phyloP scores from a whole-genome alignment of 2,329 filamentous ascomycete species.

The Elsinoe necatrix region DNA sequence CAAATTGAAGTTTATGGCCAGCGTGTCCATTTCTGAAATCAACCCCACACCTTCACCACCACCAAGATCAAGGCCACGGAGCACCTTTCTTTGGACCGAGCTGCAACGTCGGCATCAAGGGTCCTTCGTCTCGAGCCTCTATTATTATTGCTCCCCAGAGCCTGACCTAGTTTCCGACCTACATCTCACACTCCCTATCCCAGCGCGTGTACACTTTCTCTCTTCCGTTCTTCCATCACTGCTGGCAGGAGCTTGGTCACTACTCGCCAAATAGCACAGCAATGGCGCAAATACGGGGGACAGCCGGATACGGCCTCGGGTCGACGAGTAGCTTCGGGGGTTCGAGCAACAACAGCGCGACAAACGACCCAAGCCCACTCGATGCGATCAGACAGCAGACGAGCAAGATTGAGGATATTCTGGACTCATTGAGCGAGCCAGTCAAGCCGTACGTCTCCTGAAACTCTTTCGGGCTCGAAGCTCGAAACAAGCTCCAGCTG shows the following conservation, averaged over 20 bases:
- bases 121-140: not conserved
- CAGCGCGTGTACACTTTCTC: not conserved
- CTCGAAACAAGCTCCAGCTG: constrained; percentile 22
- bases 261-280: constrained; percentile 17
- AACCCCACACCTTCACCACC: not conserved
- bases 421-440: constrained; percentile 82
- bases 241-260: not conserved
- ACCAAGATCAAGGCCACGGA: not conserved
- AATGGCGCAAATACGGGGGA: constrained; percentile 54
- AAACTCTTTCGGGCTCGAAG: constrained; percentile 22
- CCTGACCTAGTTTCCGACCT: constrained; percentile 8
- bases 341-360: constrained; percentile 49
- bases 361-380: constrained; percentile 64
- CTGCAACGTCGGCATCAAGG: constrained; percentile 15
- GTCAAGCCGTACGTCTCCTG: constrained; percentile 73
- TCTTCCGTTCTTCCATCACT: not conserved
- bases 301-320: constrained; percentile 73
- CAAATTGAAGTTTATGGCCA: not conserved
- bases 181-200: not conserved
- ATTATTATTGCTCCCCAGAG: constrained; percentile 7
- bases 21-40: not conserved
- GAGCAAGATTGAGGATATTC: constrained; percentile 92
- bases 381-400: constrained; percentile 90
- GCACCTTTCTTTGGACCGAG: constrained; percentile 8
- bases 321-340: constrained; percentile 53